Base-by-base conservation (phyloP, 306 rosid species). In the Canavalia gladiata region DNA sequence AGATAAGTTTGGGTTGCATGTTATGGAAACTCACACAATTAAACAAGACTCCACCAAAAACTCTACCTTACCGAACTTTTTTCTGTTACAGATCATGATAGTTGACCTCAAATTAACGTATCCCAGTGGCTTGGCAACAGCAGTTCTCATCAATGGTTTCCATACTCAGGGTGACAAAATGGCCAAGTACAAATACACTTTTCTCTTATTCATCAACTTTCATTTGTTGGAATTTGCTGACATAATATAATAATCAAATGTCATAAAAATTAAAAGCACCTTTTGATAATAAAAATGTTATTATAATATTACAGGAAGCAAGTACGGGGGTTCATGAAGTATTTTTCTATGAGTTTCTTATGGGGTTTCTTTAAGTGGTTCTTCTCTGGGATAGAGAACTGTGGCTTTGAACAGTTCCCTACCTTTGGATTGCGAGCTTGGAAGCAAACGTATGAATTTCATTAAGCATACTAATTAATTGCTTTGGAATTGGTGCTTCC, bases 311-410 rank as follows among this genome's bases (percentile, higher is more conserved):
- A 88, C 94, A 93, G 99, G 88, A 88, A 91, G 84, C 99, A 95
- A 87, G 87, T 95, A 3, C 42, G 60, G 0, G 97, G 97, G 1
- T 95, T 95, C 89, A 78, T 88, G 88, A 86, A 95, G 82, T 95
- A 89, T 72, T 95, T 95, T 84, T 89, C 95, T 4, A 11, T 84
- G 31, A 95, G 99, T 79, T 90, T 93, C 90, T 66, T 95, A 30
- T 95, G 99, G 99, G 99, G 95, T 8, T 83, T 90, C 0, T 95
- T 95, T 75, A 90, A 93, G 88, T 95, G 99, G 99, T 95, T 95
- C 85, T 95, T 90, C 87, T 87, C 89, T 65, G 97, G 94, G 42
- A 84, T 71, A 68, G 93, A 87, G n/a, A 83, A 84, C 1, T 95
- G 99, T 82, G 97, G 99, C 47, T 92, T 95, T 35, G 84, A 75